These are phyloP conservation scores for Smittium mucronatum DNA, from an alignment of 371 early-diverging fungal genomes.

Conservation along the genomic window DNA sequence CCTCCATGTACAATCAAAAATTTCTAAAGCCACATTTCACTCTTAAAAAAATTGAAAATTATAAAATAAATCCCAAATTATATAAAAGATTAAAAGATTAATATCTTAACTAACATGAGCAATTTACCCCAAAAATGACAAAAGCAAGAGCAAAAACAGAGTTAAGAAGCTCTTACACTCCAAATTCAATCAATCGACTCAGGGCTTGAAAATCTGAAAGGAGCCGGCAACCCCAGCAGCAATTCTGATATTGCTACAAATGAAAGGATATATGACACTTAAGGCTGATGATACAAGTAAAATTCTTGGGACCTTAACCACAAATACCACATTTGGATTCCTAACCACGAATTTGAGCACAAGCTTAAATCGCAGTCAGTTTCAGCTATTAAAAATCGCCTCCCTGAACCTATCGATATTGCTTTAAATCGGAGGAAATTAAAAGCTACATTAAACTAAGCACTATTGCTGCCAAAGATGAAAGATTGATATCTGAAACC, in stretches of 20 bases:
- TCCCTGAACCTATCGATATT: neutral
- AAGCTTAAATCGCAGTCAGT: neutral
- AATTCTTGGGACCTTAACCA: neutral
- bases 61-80: neutral
- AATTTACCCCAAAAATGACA: neutral
- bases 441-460: neutral
- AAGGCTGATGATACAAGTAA: neutral
- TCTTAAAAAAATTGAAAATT: no score
- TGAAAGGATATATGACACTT: neutral
- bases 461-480: neutral
- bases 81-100: neutral
- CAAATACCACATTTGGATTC: neutral
- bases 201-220: neutral
- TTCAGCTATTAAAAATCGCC: neutral
- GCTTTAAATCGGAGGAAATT: neutral
- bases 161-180: neutral
- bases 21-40: constrained; percentile 3
- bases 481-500: neutral
- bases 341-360: neutral
- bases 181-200: neutral
- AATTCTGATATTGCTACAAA: neutral
- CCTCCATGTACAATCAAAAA: neutral
- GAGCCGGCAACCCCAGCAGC: neutral
- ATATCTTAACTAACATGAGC: neutral
- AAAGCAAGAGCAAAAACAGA: neutral